phyloP scores from a whole-genome alignment of 1,139 yeast genomes.

The Geotrichum aggregatum region DNA sequence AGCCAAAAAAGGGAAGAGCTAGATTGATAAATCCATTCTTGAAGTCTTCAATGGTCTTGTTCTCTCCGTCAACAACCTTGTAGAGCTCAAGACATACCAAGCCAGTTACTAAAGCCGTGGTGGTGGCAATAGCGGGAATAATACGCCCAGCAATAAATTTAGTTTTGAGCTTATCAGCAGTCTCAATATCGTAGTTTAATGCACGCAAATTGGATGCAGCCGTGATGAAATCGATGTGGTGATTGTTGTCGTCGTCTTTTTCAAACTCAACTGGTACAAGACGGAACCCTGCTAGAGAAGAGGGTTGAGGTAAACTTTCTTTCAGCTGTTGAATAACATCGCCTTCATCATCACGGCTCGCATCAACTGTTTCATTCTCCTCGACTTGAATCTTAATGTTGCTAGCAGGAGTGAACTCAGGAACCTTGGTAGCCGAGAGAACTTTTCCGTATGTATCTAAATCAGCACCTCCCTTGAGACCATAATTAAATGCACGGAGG shows the following conservation, averaged over 20 bases:
- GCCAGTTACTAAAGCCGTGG: constrained; percentile 95
- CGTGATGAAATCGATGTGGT: constrained; percentile 93
- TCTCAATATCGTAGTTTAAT: constrained; percentile 68
- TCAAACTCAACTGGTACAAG: constrained; percentile 87
- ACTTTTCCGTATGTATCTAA: constrained; percentile 46
- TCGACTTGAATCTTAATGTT: constrained; percentile 80
- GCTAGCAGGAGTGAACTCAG: constrained; percentile 67
- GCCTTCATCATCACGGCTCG: constrained; percentile 26
- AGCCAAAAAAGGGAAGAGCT: constrained; percentile 94
- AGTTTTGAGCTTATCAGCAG: constrained; percentile 61
- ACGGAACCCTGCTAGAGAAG: constrained; percentile 83
- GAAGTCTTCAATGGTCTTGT: constrained; percentile 72
- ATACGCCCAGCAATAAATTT: constrained; percentile 83
- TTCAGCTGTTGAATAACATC: constrained; percentile 51
- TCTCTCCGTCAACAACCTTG: constrained; percentile 72
- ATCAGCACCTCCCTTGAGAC: constrained; percentile 53
- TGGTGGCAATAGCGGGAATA: constrained; percentile 97
- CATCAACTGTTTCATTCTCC: constrained; percentile 72
- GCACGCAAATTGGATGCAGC: constrained; percentile 98
- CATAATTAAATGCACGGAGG: constrained; percentile 84
- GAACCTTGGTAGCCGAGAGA: constrained; percentile 54
- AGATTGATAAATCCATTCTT: constrained; percentile 91
- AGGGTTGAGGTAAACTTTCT: constrained; percentile 79
- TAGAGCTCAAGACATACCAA: constrained; percentile 86
- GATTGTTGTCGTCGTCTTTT: constrained; percentile 94